Evolutionary conservation across 345 rosid species (phyloP).

Genomic region (Populus alba): DNA sequence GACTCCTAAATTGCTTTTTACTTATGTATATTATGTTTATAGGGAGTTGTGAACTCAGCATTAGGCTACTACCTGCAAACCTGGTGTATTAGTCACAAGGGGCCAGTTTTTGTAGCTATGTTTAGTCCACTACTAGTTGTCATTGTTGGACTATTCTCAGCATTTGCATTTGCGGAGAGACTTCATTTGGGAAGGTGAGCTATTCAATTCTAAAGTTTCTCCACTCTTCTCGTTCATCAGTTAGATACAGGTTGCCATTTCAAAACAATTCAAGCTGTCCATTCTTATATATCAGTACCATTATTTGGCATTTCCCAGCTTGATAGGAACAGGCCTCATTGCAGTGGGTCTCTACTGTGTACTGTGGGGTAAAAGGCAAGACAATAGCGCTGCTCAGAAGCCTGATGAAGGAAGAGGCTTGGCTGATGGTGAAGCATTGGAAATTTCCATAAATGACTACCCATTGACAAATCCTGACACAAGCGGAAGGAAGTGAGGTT

Average conservation of each 20-base stretch:
- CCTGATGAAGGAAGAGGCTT: background rate
- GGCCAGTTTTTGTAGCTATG: constrained; percentile 46
- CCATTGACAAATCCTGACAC: background rate
- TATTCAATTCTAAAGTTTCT: background rate
- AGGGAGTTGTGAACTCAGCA: constrained; percentile 43
- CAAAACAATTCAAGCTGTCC: background rate
- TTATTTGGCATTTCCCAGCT: constrained; percentile 15
- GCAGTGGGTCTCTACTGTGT: constrained; percentile 38
- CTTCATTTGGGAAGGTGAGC: constrained; percentile 39
- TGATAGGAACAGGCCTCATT: constrained; percentile 32
- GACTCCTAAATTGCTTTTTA: background rate
- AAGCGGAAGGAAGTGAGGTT: too few species aligned
- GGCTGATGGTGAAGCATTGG: background rate
- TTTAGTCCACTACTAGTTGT: constrained; percentile 35
- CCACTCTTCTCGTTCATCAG: too few species aligned
- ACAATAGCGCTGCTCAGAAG: background rate
- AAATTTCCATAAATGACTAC: constrained; percentile 6
- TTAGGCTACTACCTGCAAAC: constrained; percentile 30
- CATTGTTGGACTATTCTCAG: constrained; percentile 39
- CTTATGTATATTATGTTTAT: background rate
- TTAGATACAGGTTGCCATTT: background rate
- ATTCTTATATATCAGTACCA: background rate
- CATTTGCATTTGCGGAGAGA: constrained; percentile 42
- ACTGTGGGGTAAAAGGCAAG: constrained; percentile 38
- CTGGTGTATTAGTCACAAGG: constrained; percentile 40